phyloP scores from a whole-genome alignment of 176 grass and related monocot species.

The Zoysia japonica region DNA sequence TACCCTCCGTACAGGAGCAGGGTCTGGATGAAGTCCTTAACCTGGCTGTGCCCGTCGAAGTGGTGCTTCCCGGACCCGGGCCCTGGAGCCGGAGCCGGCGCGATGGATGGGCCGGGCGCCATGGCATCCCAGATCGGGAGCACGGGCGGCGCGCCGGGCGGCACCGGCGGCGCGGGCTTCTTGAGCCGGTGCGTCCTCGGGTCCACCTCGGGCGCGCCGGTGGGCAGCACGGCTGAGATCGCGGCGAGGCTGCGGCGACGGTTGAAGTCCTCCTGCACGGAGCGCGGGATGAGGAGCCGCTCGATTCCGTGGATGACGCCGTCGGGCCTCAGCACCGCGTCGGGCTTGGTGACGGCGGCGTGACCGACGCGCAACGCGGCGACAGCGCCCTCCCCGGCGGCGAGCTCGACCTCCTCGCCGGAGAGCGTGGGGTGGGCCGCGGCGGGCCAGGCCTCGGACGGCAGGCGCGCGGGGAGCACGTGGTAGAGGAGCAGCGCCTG shows the following conservation, averaged over 20 bases:
- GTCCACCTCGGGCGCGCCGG: no score
- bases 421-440: slow-evolving; percentile 47
- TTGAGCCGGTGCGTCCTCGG: no score
- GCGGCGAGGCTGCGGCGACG: slow-evolving; percentile 62
- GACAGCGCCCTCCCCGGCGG: not conserved
- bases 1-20: slow-evolving; percentile 86
- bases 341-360: slow-evolving; percentile 53
- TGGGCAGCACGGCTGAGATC: no score
- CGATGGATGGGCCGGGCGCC: slow-evolving; percentile 47
- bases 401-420: slow-evolving; percentile 63
- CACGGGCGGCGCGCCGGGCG: slow-evolving; percentile 21
- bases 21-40: slow-evolving; percentile 95
- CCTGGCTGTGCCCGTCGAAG: slow-evolving; percentile 81
- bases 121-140: no score
- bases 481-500: slow-evolving; percentile 74
- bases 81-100: slow-evolving; percentile 48
- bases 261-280: slow-evolving; percentile 90
- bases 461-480: slow-evolving; percentile 52
- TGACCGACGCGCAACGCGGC: slow-evolving; percentile 27
- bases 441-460: slow-evolving; percentile 10
- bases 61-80: slow-evolving; percentile 62
- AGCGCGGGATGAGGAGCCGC: slow-evolving; percentile 60
- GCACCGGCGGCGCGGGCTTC: slow-evolving; percentile 41
- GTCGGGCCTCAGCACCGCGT: slow-evolving; percentile 58
- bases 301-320: slow-evolving; percentile 91